These are phyloP conservation scores for Parasitella parasitica DNA, from an alignment of 371 early-diverging fungal genomes.

Conservation along the genomic window DNA sequence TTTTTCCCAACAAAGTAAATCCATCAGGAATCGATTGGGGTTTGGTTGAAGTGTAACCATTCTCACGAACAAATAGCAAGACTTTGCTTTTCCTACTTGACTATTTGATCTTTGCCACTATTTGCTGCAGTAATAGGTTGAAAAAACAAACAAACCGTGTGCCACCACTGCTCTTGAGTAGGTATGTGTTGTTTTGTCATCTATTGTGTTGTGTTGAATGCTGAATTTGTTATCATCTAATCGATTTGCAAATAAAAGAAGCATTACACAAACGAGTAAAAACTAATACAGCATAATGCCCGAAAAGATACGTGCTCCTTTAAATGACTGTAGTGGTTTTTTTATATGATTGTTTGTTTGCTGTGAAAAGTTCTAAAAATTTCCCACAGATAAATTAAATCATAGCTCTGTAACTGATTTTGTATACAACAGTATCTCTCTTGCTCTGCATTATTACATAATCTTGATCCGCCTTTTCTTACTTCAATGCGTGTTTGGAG, in stretches of 20 bases:
- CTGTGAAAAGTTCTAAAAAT: neutral
- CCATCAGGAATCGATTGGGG: slow-evolving; percentile 6
- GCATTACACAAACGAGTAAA: neutral
- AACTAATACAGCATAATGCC: neutral
- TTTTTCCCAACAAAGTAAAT: slow-evolving; percentile 13
- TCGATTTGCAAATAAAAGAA: neutral
- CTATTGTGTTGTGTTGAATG: no score
- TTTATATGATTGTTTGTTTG: neutral
- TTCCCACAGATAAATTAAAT: neutral
- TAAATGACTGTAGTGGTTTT: neutral
- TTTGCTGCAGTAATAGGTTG: neutral
- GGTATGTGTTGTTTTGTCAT: no score
- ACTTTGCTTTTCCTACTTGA: neutral
- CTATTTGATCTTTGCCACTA: neutral
- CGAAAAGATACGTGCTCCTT: neutral
- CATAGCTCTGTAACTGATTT: no score
- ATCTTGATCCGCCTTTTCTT: neutral
- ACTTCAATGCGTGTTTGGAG: neutral
- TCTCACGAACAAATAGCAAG: slow-evolving; percentile 7
- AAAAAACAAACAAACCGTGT: neutral
- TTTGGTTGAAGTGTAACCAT: slow-evolving; percentile 9
- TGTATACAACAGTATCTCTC: neutral
- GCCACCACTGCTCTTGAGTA: no score
- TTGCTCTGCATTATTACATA: neutral
- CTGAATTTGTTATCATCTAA: neutral